A percentile compares a stretch with the other conserved stretches of the same genome.
Conservation (phyloP, 768 basidiomycete species). For the Pleurotus salmoneostramineus region DNA sequence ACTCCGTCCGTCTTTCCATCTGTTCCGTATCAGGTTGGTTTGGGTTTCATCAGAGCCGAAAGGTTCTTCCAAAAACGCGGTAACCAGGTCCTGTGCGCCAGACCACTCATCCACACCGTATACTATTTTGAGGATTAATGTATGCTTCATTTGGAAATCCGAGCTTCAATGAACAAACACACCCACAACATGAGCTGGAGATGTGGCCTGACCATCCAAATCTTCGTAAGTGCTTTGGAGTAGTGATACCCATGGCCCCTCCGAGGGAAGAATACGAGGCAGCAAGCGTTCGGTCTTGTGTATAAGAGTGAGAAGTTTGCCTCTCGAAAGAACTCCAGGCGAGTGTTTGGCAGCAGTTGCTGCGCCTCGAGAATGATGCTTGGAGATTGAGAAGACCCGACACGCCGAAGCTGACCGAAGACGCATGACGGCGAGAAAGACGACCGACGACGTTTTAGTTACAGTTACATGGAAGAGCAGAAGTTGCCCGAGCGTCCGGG, state of each 20-base stretch:
- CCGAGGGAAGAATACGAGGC: slow-evolving; percentile 38
- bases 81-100: slow-evolving; percentile 54
- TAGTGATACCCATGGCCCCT: slow-evolving; percentile 43
- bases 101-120: slow-evolving; percentile 53
- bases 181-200: slow-evolving; percentile 47
- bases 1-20: slow-evolving; percentile 38
- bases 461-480: no score
- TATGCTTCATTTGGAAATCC: background rate
- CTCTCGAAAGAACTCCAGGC: background rate
- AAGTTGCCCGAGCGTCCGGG: no score
- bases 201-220: slow-evolving; percentile 23
- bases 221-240: slow-evolving; percentile 31
- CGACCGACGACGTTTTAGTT: background rate
- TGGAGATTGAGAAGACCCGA: background rate
- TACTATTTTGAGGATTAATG: slow-evolving; percentile 41
- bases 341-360: background rate
- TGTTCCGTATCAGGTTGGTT: slow-evolving; percentile 36
- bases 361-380: background rate
- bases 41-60: slow-evolving; percentile 49
- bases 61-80: slow-evolving; percentile 69
- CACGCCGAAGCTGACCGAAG: background rate
- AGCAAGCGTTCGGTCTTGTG: slow-evolving; percentile 46
- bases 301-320: slow-evolving; percentile 33
- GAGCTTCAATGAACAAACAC: slow-evolving; percentile 16
- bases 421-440: background rate